phyloP scores from a whole-genome alignment of 202 grass and related monocot species.

The Schoenoplectus triqueter region DNA sequence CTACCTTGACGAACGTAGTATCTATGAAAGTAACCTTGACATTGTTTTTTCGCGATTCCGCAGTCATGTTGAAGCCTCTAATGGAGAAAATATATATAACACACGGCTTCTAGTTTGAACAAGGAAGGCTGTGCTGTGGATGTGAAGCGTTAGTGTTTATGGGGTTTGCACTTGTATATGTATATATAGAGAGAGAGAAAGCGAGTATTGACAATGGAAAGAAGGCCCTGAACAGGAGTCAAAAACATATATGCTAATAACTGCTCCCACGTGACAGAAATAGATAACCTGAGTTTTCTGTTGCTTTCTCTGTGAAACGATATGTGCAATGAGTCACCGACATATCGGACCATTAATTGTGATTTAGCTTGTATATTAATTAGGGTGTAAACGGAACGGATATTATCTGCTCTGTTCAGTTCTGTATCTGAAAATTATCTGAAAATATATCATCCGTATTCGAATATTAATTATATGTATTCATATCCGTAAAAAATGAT shows the following conservation, averaged over 20 bases:
- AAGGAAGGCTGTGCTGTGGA: neutral
- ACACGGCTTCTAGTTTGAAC: too few relatives aligned
- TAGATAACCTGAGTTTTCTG: neutral
- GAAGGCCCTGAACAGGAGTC: neutral
- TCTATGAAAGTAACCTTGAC: constrained; percentile 77
- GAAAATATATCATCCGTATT: too few relatives aligned
- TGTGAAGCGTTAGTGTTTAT: neutral
- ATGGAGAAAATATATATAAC: neutral
- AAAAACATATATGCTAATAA: neutral
- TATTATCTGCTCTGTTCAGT: too few relatives aligned
- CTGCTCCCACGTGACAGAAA: neutral
- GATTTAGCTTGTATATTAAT: neutral
- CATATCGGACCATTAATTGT: neutral
- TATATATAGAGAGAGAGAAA: neutral
- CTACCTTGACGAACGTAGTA: constrained; percentile 61
- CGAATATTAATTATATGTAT: too few relatives aligned
- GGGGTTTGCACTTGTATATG: neutral
- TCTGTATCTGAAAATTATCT: too few relatives aligned
- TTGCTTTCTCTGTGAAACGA: neutral
- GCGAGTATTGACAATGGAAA: neutral
- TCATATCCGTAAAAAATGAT: too few relatives aligned
- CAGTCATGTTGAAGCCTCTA: neutral
- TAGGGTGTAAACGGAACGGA: too few relatives aligned
- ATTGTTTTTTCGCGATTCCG: neutral
- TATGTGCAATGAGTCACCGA: neutral